Conservation (phyloP, 305 asterid genomes). For the Fraxinus dipetala region DNA sequence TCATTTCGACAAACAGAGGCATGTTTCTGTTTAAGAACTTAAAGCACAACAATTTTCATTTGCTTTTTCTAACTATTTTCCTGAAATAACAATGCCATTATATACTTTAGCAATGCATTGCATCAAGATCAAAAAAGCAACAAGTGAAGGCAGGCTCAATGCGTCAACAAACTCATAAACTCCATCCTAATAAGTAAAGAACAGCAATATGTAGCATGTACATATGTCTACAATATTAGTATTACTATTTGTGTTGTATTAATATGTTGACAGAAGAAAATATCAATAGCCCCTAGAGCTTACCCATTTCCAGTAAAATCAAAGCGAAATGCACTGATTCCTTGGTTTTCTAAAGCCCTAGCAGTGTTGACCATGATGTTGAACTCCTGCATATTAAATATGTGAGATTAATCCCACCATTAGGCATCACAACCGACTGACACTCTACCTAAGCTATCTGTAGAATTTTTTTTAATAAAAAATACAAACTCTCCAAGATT, state of each 20-base stretch:
- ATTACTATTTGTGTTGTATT: neutral
- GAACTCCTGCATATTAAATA: conserved; percentile 45
- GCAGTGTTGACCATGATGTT: conserved; percentile 48
- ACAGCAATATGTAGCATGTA: neutral
- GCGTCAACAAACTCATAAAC: neutral
- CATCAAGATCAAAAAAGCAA: neutral
- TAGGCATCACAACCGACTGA: conserved; percentile 3
- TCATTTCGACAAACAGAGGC: neutral
- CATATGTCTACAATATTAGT: neutral
- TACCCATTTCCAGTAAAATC: conserved; percentile 95
- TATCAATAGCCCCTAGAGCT: conserved; percentile 15
- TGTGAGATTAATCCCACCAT: neutral
- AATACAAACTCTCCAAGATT: neutral
- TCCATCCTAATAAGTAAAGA: neutral
- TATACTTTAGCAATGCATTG: neutral
- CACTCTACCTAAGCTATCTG: neutral
- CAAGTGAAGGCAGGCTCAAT: neutral
- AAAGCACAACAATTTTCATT: neutral
- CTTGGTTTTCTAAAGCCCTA: conserved; percentile 59
- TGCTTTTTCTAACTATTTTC: neutral
- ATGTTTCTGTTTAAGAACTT: neutral
- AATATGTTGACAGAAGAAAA: neutral
- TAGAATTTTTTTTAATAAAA: neutral
- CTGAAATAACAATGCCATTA: neutral
- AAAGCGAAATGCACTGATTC: conserved; percentile 77